Evolutionary conservation across 2,329 filamentous ascomycete species (phyloP).

Genomic region (Eutypa lata): DNA sequence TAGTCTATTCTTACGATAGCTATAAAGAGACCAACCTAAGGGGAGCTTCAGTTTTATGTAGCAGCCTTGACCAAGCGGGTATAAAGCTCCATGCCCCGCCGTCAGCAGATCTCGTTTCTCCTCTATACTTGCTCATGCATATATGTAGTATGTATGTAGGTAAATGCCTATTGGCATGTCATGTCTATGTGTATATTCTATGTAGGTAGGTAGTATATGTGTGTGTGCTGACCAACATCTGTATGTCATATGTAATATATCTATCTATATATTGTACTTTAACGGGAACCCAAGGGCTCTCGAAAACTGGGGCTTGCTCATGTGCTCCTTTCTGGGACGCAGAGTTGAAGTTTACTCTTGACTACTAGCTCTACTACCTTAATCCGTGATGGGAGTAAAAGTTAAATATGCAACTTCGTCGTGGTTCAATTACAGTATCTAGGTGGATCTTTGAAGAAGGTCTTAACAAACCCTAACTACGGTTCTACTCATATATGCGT

Average conservation of each 20-base stretch:
- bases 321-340: constrained; percentile 11
- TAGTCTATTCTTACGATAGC: not conserved
- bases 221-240: constrained; percentile 1
- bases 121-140: constrained; percentile 1
- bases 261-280: constrained; percentile 9
- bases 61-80: not conserved
- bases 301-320: constrained; percentile 20
- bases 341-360: not conserved
- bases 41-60: not conserved
- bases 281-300: constrained; percentile 11
- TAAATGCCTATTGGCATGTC: not conserved
- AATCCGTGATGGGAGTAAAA: not conserved
- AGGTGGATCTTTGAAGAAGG: no score
- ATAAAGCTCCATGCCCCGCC: no score
- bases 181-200: constrained; percentile 3
- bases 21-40: not conserved
- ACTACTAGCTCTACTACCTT: not conserved
- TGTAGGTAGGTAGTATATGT: not conserved
- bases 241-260: not conserved
- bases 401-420: no score
- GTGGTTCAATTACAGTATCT: no score
- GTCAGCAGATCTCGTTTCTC: not conserved
- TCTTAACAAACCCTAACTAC: no score
- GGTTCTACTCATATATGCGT: no score
- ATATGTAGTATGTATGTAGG: not conserved